Conservation (phyloP, 805 yeast genomes). For the Cyberlindnera veronae region DNA sequence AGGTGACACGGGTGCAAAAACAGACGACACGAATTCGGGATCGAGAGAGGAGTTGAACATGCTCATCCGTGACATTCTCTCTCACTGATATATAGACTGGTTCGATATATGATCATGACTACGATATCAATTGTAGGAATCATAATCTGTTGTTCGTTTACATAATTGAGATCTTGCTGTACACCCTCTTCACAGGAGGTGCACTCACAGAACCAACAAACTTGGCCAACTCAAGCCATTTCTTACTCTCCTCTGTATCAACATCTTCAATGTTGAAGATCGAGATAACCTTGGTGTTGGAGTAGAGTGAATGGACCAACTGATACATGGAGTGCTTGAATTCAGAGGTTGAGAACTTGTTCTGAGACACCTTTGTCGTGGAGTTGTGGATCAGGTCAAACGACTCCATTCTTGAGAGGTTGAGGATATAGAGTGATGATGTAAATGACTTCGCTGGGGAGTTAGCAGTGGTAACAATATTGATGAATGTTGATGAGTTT, state of each 20-base stretch:
- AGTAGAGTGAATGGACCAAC: constrained; percentile 23
- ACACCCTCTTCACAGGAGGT: constrained; percentile 19
- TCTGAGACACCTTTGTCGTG: constrained; percentile 10
- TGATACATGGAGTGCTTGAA: constrained; percentile 21
- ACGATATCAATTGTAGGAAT: neutral
- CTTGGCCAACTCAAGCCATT: constrained; percentile 16
- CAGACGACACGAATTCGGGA: constrained; percentile 39
- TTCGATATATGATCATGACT: constrained; percentile 1
- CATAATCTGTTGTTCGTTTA: neutral
- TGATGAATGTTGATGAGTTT: constrained; percentile 14
- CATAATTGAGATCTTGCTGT: constrained; percentile 4
- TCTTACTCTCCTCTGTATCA: constrained; percentile 19
- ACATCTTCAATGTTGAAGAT: constrained; percentile 28
- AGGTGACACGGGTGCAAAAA: neutral
- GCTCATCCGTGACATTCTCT: constrained; percentile 59
- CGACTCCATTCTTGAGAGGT: constrained; percentile 13
- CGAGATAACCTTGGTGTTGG: constrained; percentile 35
- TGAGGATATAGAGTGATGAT: constrained; percentile 12
- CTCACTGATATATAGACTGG: constrained; percentile 8
- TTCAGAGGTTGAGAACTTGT: constrained; percentile 14
- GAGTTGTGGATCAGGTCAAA: constrained; percentile 12
- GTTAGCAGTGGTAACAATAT: constrained; percentile 8
- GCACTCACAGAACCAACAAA: constrained; percentile 10
- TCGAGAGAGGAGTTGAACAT: constrained; percentile 67
- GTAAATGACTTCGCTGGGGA: constrained; percentile 10